phyloP scores from a whole-genome alignment of 2,329 filamentous ascomycete genomes.

The Aspergillus awamori region DNA sequence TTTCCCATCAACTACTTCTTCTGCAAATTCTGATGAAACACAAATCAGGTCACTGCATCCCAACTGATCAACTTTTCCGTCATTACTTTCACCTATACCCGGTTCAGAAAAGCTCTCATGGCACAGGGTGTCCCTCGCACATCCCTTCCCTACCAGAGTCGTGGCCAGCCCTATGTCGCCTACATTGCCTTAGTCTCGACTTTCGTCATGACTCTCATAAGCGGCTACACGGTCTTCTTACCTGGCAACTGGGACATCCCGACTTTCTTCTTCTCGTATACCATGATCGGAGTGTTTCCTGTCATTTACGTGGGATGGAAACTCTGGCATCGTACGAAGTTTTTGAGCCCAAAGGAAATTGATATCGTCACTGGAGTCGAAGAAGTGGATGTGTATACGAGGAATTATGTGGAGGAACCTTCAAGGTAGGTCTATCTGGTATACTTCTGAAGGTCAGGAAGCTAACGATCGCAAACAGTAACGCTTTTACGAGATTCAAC shows the following conservation, averaged over 20 bases:
- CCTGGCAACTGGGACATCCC: constrained; percentile 68
- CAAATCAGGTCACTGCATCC: constrained; percentile 64
- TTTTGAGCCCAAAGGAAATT: constrained; percentile 59
- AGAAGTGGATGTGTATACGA: constrained; percentile 69
- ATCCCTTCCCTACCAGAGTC: constrained; percentile 69
- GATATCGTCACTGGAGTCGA: constrained; percentile 66
- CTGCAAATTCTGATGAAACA: background rate
- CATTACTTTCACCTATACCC: constrained; percentile 71
- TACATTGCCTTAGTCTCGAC: constrained; percentile 67
- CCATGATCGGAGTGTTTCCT: constrained; percentile 73
- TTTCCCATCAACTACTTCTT: background rate
- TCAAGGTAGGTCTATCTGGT: constrained; percentile 51
- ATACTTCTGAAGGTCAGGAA: background rate
- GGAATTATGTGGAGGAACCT: constrained; percentile 58
- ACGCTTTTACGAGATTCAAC: constrained; percentile 23
- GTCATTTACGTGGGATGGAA: constrained; percentile 73
- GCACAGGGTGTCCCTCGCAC: constrained; percentile 70
- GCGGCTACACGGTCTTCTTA: constrained; percentile 76
- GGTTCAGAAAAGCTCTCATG: constrained; percentile 69
- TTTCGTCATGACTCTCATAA: constrained; percentile 72
- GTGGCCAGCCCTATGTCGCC: constrained; percentile 71
- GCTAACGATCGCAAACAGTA: constrained; percentile 26
- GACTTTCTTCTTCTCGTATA: constrained; percentile 76
- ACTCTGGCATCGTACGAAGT: constrained; percentile 64
- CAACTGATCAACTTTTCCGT: constrained; percentile 73